Base-by-base conservation (phyloP, 345 rosid species). In the Hibiscus tridactylites region DNA sequence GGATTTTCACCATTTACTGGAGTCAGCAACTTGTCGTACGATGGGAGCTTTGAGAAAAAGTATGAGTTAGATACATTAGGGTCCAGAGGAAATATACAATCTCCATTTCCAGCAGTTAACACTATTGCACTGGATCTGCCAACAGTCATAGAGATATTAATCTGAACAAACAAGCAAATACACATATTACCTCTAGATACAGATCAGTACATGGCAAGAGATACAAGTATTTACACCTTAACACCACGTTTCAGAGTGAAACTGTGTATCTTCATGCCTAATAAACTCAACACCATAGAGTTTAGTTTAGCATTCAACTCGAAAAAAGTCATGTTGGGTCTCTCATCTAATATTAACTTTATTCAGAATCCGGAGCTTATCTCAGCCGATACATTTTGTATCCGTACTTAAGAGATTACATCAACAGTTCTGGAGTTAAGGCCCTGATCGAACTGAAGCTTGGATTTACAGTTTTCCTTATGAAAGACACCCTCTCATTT, bases 1-100 rank as follows among this genome's bases (percentile, higher is more conserved):
- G 21, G 21, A 21, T 21, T 21, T 21, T 21, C 97, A 17, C 97
- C 99, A 15, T 90, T 92, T 66, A 92, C 78, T 13, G 96, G 99
- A 12, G 93, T 95, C 17, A 86, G 56, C 73, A 92, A 80, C 80
- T 84, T 71, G 67, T 88, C 87, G 52, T 82, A 90, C 0, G 92
- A 84, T n/a, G 94, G 97, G 62, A 90, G 85, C 61, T 76, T 79
- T 68, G 84, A 47, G 70, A 77, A 76, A 68, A 58, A 24, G 67
- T 80, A 76, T 46, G 68, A 81, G 42, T 39, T 75, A 31, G 88
- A 73, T 44, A 13, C 71, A 67, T n/a, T 66, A 73, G 72, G 72
- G 62, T 79, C 75, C 70, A 61, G 66, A 73, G 71, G 81, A 70
- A 91, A 87, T 76, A 71, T 71, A 16, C 98, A 94, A 35, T 79